Base-by-base conservation (phyloP, 2,329 filamentous ascomycete species). In the Phaeosphaeria sp. region DNA sequence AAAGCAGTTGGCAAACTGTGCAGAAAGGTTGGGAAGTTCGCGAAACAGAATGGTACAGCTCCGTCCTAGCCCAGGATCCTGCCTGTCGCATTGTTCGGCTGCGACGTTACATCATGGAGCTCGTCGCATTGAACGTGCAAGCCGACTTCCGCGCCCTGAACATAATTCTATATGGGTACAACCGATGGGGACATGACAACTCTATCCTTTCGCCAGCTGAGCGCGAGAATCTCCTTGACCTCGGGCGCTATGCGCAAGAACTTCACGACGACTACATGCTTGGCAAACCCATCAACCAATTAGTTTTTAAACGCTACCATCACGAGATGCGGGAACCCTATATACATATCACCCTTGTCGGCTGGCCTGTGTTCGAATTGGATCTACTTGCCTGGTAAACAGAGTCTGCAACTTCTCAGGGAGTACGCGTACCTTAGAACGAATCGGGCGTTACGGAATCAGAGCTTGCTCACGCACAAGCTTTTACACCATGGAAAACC, bases 131-230 rank as follows among this genome's bases (percentile, higher is more conserved):
- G 17, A 30, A 47, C 4, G 24, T 55, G 3, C 24, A 51, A 22
- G 53, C 39, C 18, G 39, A 55, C 25, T 50, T 55, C 18, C 39
- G 46, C 27, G 15, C 24, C 21, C 43, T 53, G 30, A 53, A 53
- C 18, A 21, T 33, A 17, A 33, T 33, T 11, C 17, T 45, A 4
- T 22, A 49, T 17, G 30, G 42, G 13, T n/a, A 44, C 1, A 8
- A 44, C n/a, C 18, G 11, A 2, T 21, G 4, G 1, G 15, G n/a
- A 2, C 9, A 8, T 9, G 21, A 9, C 18, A 44, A n/a, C 9
- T 44, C 42, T 21, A 44, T 21, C 6, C 18, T 44, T 2, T 44
- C 42, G 7, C 18, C n/a, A 8, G n/a, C 2, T 6, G 18, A 44
- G 42, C 42, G 42, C 21, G 18, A 2, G 6, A 18, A 44, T 13